Conservation (phyloP, 2,329 filamentous ascomycete genomes). For the Exophiala mesophila region DNA sequence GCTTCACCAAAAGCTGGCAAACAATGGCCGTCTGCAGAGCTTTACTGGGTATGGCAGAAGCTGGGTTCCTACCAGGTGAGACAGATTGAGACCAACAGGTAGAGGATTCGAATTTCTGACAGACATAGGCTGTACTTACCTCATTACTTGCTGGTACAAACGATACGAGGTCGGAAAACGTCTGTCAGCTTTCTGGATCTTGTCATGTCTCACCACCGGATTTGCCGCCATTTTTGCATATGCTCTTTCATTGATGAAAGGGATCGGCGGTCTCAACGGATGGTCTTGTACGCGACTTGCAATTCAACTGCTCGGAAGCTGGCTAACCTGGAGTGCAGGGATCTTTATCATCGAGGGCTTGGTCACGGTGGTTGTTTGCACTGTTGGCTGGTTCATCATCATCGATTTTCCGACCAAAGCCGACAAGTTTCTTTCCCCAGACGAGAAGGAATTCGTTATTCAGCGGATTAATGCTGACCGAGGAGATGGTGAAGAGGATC, state of each 20-base stretch:
- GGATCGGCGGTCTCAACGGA: constrained; percentile 30
- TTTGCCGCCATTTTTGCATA: constrained; percentile 37
- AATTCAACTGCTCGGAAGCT: constrained; percentile 9
- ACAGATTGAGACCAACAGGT: no score
- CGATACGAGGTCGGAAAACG: constrained; percentile 34
- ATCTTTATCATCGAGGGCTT: constrained; percentile 30
- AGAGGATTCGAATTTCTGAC: no score
- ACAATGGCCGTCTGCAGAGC: constrained; percentile 27
- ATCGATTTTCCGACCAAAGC: constrained; percentile 36
- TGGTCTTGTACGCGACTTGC: constrained; percentile 33
- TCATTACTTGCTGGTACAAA: constrained; percentile 36
- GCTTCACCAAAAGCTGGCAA: constrained; percentile 28
- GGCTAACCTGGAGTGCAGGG: constrained; percentile 9
- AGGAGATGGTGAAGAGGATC: constrained; percentile 31
- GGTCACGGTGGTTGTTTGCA: constrained; percentile 31
- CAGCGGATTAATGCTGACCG: constrained; percentile 35
- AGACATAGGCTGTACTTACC: constrained; percentile 34
- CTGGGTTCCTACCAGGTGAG: constrained; percentile 34
- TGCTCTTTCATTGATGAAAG: constrained; percentile 31
- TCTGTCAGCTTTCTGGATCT: constrained; percentile 25
- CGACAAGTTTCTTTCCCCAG: constrained; percentile 26
- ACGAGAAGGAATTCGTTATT: constrained; percentile 30
- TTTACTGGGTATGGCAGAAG: constrained; percentile 31
- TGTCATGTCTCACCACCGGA: constrained; percentile 25
- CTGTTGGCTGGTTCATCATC: constrained; percentile 34